Conservation (phyloP, 345 rosid genomes). For the Noccaea bulbosa region DNA sequence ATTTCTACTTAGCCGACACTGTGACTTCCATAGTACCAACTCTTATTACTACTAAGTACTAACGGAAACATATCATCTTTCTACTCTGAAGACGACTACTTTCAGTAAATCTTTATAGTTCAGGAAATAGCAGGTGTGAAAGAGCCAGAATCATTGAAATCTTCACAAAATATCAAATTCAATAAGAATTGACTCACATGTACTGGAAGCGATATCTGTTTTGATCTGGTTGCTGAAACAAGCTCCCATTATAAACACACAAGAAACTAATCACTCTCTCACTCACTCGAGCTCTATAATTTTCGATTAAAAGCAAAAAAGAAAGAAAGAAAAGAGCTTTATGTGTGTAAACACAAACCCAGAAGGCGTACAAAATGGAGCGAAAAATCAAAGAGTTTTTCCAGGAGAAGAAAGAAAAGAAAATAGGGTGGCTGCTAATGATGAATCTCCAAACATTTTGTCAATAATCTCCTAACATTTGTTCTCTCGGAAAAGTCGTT, state of each 20-base stretch:
- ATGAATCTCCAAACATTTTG: constrained; percentile 18
- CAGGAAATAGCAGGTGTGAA: constrained; percentile 22
- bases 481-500: constrained; percentile 20
- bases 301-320: constrained; percentile 2
- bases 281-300: constrained; percentile 7
- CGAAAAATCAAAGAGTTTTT: not conserved
- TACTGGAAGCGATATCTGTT: constrained; percentile 69
- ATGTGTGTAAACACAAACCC: constrained; percentile 37
- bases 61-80: constrained; percentile 30
- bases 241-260: constrained; percentile 61
- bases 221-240: constrained; percentile 87
- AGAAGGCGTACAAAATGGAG: constrained; percentile 35
- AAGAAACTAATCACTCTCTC: constrained; percentile 29
- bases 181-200: constrained; percentile 53
- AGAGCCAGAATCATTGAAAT: constrained; percentile 14
- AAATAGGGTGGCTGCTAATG: not conserved
- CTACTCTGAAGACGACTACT: constrained; percentile 11
- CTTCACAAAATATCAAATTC: not conserved
- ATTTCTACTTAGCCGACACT: constrained; percentile 32
- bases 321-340: constrained; percentile 14
- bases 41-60: constrained; percentile 17
- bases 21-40: not conserved
- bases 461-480: constrained; percentile 10
- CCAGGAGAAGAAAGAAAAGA: not conserved
- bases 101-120: constrained; percentile 12